A percentile compares a stretch with the other conserved stretches of the same genome.
These are phyloP conservation scores for Dioscorea alata DNA, from an alignment of 106 monocot species.

Conservation along the genomic window DNA sequence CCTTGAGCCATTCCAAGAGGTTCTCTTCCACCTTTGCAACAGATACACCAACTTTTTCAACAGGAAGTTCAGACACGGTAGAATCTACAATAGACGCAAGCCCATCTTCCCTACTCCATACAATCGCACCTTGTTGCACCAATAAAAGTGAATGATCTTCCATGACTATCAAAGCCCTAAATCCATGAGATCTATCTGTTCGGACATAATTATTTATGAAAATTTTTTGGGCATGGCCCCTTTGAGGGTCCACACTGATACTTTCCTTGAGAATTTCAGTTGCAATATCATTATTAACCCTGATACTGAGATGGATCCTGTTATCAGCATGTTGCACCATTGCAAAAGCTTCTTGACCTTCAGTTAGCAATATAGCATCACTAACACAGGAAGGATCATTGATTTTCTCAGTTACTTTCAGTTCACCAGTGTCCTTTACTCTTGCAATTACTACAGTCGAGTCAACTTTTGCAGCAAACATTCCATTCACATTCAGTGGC, in stretches of 20 bases:
- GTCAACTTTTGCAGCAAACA: constrained; percentile 57
- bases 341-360: constrained; percentile 70
- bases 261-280: constrained; percentile 51
- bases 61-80: constrained; percentile 78
- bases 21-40: constrained; percentile 90
- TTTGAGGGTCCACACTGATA: constrained; percentile 46
- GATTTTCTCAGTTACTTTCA: constrained; percentile 55
- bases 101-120: constrained; percentile 97
- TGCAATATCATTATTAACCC: constrained; percentile 36
- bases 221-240: constrained; percentile 61
- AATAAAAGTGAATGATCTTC: constrained; percentile 83
- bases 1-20: constrained; percentile 97
- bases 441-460: constrained; percentile 34
- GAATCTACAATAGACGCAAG: constrained; percentile 91
- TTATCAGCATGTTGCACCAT: constrained; percentile 42
- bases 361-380: constrained; percentile 53
- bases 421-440: constrained; percentile 32
- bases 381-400: constrained; percentile 47
- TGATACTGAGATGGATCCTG: constrained; percentile 47
- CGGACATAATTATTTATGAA: constrained; percentile 95
- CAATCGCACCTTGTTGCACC: constrained; percentile 90
- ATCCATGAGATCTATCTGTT: constrained; percentile 90
- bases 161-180: constrained; percentile 91
- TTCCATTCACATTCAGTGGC: constrained; percentile 44
- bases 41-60: constrained; percentile 90